Conservation (phyloP, 148 eudicot genomes). For the Vaccinium vitisidaea region DNA sequence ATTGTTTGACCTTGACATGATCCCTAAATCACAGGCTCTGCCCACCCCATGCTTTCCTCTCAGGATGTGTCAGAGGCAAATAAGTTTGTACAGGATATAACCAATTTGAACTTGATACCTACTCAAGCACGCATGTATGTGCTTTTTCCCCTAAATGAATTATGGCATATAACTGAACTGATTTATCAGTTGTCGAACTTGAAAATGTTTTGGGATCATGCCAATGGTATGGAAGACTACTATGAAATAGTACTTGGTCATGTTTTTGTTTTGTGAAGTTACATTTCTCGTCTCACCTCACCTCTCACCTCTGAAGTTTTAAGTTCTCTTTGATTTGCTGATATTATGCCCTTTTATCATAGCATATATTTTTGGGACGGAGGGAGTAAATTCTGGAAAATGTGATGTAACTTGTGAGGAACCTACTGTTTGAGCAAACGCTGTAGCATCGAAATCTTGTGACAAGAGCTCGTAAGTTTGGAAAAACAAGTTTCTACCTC, state of each 20-base stretch:
- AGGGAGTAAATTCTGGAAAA: too few species aligned
- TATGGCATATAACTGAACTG: neutral
- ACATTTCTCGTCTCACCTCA: neutral
- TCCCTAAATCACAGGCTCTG: slow-evolving; percentile 55
- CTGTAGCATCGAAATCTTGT: neutral
- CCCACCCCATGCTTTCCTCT: slow-evolving; percentile 77
- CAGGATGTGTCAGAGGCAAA: slow-evolving; percentile 65
- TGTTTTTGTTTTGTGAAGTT: neutral
- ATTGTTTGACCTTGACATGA: neutral
- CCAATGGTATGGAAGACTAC: neutral
- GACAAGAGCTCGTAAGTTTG: neutral
- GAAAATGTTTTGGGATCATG: neutral
- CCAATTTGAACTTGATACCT: slow-evolving; percentile 36
- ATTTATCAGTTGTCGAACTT: neutral
- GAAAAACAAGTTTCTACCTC: too few species aligned
- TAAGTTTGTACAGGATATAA: slow-evolving; percentile 55
- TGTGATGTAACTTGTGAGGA: neutral
- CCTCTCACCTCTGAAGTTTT: neutral
- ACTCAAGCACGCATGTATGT: slow-evolving; percentile 68
- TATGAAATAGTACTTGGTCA: neutral
- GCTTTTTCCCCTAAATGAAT: slow-evolving; percentile 16
- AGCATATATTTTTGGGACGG: neutral
- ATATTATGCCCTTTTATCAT: neutral
- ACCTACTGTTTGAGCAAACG: neutral
- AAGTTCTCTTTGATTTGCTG: neutral